Evolutionary conservation across 225 moss, liverwort and hornwort genomes (phyloP), one percentile per base, ranked within the genome.

Genomic region (Ulota crispa): DNA sequence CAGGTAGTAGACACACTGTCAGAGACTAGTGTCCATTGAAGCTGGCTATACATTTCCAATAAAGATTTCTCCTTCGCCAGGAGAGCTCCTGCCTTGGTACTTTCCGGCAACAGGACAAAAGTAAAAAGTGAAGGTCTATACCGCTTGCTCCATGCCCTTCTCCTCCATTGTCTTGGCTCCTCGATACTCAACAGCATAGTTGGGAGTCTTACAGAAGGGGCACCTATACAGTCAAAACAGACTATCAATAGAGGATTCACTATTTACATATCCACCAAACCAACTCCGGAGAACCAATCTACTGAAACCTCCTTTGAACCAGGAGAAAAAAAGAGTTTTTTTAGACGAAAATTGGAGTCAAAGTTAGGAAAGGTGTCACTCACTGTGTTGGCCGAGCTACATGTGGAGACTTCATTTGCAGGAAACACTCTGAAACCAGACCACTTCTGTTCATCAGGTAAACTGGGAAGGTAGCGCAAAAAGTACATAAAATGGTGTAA

Each of bases 111-210:
- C 8, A 39, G n/a, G 67, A 34, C 42, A 62, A 3, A n/a, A 37
- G 30, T 11, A 61, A 20, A 43, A 66, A 61, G 71, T 79, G 54
- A 68, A 63, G 18, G 34, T 70, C 21, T 65, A 68, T 86, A 92
- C 92, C 85, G 88, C 92, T 85, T 92, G 92, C 83, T 92, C 92
- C 81, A 90, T 86, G 78, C 92, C 92, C 80, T 92, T 92, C 86
- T 92, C 92, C 87, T 90, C 90, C 73, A 88, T 73, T 73, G 88
- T 88, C 86, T 92, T 92, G 57, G 92, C 88, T 78, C 92, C 92
- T 67, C 92, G 88, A 65, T 73, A 92, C 84, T 92, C 92, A n/a
- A 92, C 92, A 76, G 86, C 86, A 84, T 92, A 92, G 43, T 87
- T 87, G n/a, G 90, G 83, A 2, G 90, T 92, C 83, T 92, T 92